phyloP scores from a whole-genome alignment of 2,329 filamentous ascomycete species.

The Fusarium miscanthi region DNA sequence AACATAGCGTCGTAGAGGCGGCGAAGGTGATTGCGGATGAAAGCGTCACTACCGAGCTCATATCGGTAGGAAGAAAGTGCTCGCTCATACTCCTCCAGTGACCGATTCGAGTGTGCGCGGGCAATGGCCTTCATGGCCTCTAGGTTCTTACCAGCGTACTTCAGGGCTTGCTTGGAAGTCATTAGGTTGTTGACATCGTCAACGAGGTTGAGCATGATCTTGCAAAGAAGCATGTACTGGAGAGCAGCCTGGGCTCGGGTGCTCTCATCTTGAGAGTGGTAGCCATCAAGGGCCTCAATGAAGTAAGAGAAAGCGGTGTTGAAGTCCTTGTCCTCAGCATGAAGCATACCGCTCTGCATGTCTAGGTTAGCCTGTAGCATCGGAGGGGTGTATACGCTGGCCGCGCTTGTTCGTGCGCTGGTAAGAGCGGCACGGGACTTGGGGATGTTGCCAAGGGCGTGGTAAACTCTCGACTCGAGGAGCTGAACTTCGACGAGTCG shows the following conservation, averaged over 20 bases:
- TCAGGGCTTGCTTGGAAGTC: conserved; percentile 94
- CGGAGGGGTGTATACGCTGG: conserved; percentile 96
- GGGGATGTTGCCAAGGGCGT: conserved; percentile 94
- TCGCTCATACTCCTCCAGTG: conserved; percentile 95
- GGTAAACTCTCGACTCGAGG: conserved; percentile 95
- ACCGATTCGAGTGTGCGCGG: conserved; percentile 93
- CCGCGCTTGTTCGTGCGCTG: conserved; percentile 91
- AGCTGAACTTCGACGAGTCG: conserved; percentile 98
- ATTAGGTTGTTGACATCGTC: conserved; percentile 97
- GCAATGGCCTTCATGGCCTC: conserved; percentile 99
- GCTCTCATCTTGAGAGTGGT: conserved; percentile 90
- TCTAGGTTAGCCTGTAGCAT: conserved; percentile 95
- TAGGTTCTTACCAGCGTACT: conserved; percentile 94
- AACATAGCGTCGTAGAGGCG: conserved; percentile 98
- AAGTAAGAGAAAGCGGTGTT: conserved; percentile 99
- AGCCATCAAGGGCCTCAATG: conserved; percentile 97
- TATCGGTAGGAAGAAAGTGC: conserved; percentile 90
- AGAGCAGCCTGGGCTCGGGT: conserved; percentile 93
- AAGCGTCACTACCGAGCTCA: conserved; percentile 92
- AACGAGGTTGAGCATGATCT: conserved; percentile 98
- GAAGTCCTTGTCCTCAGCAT: conserved; percentile 98
- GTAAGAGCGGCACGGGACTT: conserved; percentile 96
- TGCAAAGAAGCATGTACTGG: conserved; percentile 99
- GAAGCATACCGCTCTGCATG: conserved; percentile 99
- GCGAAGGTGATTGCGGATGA: conserved; percentile 96